Percentiles rank a stretch among this genome's conserved stretches.
Evolutionary conservation across 2,329 filamentous ascomycete genomes (phyloP).

Genomic region (Xylaria sp.): DNA sequence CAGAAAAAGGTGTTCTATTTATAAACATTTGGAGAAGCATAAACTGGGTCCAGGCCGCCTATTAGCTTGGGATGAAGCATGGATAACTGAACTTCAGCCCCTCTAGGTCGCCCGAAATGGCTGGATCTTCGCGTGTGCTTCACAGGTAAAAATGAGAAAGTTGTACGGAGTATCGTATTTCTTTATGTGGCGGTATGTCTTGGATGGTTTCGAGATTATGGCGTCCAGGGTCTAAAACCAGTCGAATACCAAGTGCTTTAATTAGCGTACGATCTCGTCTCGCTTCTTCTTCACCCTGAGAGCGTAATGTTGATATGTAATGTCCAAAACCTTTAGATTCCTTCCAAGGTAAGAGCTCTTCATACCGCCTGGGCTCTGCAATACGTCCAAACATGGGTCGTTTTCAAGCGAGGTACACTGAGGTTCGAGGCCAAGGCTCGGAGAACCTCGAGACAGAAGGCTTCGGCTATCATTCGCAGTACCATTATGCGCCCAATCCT

Average conservation of each 20-base stretch:
- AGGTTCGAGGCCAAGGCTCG: neutral
- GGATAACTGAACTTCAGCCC: neutral
- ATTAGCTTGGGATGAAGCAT: neutral
- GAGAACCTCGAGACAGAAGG: neutral
- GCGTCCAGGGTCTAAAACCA: neutral
- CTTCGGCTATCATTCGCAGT: slow-evolving; percentile 11
- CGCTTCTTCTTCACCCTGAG: neutral
- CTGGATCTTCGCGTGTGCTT: neutral
- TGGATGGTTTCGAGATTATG: neutral
- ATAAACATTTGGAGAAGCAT: neutral
- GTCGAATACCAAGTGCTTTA: neutral
- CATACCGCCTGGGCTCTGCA: neutral
- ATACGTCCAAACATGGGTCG: slow-evolving; percentile 1
- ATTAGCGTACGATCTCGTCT: neutral
- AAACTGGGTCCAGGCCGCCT: neutral
- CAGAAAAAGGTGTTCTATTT: neutral
- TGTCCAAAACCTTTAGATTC: neutral
- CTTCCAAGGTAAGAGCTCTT: neutral
- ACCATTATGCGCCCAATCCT: slow-evolving; percentile 2
- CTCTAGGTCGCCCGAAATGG: neutral
- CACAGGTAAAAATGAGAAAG: neutral
- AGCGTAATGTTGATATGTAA: neutral
- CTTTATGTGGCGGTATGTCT: neutral
- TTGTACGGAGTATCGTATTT: neutral
- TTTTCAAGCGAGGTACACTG: neutral